A percentile compares a stretch with the other conserved stretches of the same genome.
These are phyloP conservation scores for Pleurotus tuoliensis DNA, from an alignment of 768 basidiomycete species.

Conservation along the genomic window DNA sequence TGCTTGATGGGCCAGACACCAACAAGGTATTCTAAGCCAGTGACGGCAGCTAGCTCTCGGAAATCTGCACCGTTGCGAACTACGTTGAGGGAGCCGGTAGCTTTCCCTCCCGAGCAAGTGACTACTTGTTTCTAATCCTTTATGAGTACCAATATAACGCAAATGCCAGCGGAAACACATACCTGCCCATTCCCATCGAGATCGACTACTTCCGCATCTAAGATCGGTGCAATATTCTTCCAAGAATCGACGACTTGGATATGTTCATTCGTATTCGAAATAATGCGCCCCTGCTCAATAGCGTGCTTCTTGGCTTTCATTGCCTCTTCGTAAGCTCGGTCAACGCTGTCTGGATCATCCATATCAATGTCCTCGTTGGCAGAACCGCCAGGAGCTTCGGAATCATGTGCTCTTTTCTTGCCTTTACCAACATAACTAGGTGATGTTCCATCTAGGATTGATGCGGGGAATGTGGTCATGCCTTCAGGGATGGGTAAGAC, in stretches of 20 bases:
- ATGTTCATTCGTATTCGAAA: constrained; percentile 51
- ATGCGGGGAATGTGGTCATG: constrained; percentile 37
- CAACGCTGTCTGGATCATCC: constrained; percentile 15
- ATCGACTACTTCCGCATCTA: constrained; percentile 78
- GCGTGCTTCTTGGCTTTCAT: constrained; percentile 1
- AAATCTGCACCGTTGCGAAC: constrained; percentile 83
- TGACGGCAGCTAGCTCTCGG: constrained; percentile 54
- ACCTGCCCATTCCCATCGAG: constrained; percentile 70
- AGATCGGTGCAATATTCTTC: constrained; percentile 79
- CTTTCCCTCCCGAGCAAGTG: constrained; percentile 80
- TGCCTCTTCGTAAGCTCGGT: background rate
- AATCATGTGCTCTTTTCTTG: constrained; percentile 31
- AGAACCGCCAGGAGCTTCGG: constrained; percentile 11
- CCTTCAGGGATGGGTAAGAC: constrained; percentile 52
- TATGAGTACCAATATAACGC: background rate
- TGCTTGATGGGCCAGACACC: constrained; percentile 59
- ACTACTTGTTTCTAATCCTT: constrained; percentile 65
- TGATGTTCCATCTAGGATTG: constrained; percentile 21
- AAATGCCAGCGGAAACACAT: constrained; percentile 12
- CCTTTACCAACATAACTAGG: constrained; percentile 30
- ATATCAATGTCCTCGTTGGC: constrained; percentile 29
- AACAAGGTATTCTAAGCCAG: constrained; percentile 53
- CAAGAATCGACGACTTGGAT: constrained; percentile 60
- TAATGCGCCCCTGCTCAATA: constrained; percentile 38
- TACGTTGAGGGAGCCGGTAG: constrained; percentile 71